Conservation (phyloP, 73 alveolate genomes). For the Paramecium sexaurelia region DNA sequence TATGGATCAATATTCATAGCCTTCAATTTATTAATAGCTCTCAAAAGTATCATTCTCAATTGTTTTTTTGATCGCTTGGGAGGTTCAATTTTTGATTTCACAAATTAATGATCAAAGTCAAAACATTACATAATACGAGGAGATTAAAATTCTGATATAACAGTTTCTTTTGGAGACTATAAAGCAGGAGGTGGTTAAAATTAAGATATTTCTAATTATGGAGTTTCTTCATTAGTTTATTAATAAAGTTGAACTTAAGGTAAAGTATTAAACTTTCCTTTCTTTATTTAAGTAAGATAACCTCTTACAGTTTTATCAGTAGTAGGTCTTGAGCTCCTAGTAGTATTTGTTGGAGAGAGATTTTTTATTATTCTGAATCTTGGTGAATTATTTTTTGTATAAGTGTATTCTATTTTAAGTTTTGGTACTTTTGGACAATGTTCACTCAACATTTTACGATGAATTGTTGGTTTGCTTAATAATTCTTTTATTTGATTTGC, state of each 20-base stretch:
- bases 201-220: neutral
- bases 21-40: conserved; percentile 16
- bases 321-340: neutral
- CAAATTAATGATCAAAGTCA: neutral
- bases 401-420: conserved; percentile 14
- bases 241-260: neutral
- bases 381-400: neutral
- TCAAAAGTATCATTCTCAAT: conserved; percentile 2
- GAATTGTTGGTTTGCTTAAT: neutral
- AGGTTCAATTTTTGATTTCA: neutral
- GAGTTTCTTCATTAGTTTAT: neutral
- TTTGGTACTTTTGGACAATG: conserved; percentile 22
- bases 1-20: conserved; percentile 10
- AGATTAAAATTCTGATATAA: neutral
- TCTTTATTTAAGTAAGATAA: neutral
- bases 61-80: conserved; percentile 14
- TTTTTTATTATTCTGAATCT: neutral
- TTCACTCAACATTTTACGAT: conserved; percentile 17
- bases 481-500: neutral
- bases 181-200: neutral
- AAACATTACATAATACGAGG: neutral
- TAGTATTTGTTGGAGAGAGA: neutral
- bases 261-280: neutral
- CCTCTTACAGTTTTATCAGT: neutral
- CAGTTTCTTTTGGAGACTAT: neutral